Evolutionary conservation across 768 basidiomycete species (phyloP), one percentile per base, ranked within the genome.

Genomic region (Fibroporia radiculosa): DNA sequence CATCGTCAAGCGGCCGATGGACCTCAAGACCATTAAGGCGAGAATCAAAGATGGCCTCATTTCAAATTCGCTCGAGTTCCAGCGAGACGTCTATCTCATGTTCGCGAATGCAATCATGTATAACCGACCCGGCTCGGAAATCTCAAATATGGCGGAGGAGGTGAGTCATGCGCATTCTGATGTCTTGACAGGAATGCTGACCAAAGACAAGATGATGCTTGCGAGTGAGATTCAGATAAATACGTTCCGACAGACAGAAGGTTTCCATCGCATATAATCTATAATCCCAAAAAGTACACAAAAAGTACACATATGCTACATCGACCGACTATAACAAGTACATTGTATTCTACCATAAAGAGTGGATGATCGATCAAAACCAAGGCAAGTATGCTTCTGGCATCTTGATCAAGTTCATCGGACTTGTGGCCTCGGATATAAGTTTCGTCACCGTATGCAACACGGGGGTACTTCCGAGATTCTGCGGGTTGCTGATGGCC

Each of bases 21-120:
- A 97, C 62, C 73, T 98, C 44, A 95, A 93, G 64, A 93, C 87
- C 0, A 87, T 98, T 60, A 90, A 91, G 62, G 69, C 69, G n/a
- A 77, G 75, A 51, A 80, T 95, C 46, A 87, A 85, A 55, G 90
- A 93, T 54, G 91, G 91, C 0, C 50, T 75, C 2, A 91, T 96
- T 37, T 68, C 75, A 3, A 90, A 77, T 52, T 86, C 89, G 1
- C 72, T 84, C 25, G 92, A 97, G 59, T 96, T 84, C 56, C 86
- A 93, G 59, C 72, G 91, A 50, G 95, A 96, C 55, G 77, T 93
- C 8, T 84, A 80, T 58, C 70, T 96, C 50, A 95, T 97, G 84
- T 95, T 96, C 63, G 87, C 91, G 6, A 97, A 98, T 62, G 89
- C 95, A 4, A 84, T 95, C 80, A 91, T 97, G 86, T 98, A 92